Base-by-base conservation (phyloP, 371 early-diverging fungal species). In the Lichtheimia hyalospora region DNA sequence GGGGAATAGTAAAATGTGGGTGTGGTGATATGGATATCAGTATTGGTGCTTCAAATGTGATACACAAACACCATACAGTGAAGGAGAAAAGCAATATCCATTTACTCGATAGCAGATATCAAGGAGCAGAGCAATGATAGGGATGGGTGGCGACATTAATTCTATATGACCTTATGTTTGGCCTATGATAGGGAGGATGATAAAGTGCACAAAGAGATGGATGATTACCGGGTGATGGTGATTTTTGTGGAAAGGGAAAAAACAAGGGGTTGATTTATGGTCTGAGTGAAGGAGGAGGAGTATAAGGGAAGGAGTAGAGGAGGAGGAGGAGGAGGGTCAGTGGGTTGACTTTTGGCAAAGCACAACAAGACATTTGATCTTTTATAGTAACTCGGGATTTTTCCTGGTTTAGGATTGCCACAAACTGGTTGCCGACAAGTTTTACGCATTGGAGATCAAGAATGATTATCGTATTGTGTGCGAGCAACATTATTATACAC, bases 401-500 rank as follows among this genome's bases (percentile, higher is more conserved):
- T 16, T 7, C 5, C 46, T 21, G 4, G 21, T 40, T 39, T 54
- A 63, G 63, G 63, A 58, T 53, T 63, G 63, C 51, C 52, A 63
- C 39, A 52, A 41, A 28, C 46, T 49, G 34, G 63, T 63, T 53
- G 58, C 54, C 28, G 52, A 48, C 52, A 63, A 63, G 54, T 63
- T 63, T 53, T 63, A 63, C 44, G 58, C 54, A 27, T 39, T 58
- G 15, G 63, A 63, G 21, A 23, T 39, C 25, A 55, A 41, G 12
- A 55, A 16, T 20, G 56, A 55, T 15, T 24, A 13, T 2, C 12
- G 4, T 15, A 50, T 56, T 14, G 24, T 49, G 12, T 27, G 63
- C 39, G 63, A 63, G 27, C 21, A 58, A 18, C 63, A 63, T 49
- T 63, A 63, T 16, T 53, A 58, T 20, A 20, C 49, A n/a, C 58